Evolutionary conservation across 1,284 basidiomycete genomes (phyloP).

Genomic region (Ceratobasidium sp.): DNA sequence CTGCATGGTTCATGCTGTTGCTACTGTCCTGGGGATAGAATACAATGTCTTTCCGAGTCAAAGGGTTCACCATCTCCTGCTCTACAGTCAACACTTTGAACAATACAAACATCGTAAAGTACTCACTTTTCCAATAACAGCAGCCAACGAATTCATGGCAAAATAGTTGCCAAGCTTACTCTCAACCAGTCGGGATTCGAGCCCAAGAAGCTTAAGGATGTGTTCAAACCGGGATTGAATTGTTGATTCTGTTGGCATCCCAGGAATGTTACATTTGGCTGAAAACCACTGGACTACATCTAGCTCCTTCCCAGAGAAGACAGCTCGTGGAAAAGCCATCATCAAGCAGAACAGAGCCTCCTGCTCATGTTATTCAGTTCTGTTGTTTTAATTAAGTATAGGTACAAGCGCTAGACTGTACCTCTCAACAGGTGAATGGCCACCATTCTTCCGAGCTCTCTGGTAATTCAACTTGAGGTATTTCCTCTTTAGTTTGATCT

Average conservation of each 20-base stretch:
- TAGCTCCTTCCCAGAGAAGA: not conserved
- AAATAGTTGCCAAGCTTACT: not conserved
- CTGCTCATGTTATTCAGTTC: not conserved
- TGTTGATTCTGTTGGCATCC: not conserved
- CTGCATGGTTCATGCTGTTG: not conserved
- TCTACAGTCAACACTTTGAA: not conserved
- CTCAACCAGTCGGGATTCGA: not conserved
- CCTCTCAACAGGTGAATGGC: not conserved
- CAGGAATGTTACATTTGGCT: not conserved
- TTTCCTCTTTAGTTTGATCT: too few species aligned
- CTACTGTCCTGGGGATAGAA: not conserved
- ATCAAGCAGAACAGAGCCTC: not conserved
- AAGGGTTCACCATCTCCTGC: not conserved
- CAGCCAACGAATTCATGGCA: not conserved
- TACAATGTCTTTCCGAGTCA: not conserved
- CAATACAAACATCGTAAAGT: not conserved
- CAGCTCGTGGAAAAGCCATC: not conserved
- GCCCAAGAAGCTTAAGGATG: not conserved
- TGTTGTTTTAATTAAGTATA: too few species aligned
- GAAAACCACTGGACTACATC: not conserved
- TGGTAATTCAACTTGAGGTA: too few species aligned
- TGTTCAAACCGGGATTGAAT: not conserved
- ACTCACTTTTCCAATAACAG: not conserved
- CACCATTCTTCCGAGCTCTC: not conserved
- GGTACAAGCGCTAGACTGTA: too few species aligned